Conservation (phyloP, 495 filamentous ascomycete genomes). For the Lasiosphaeris hirsuta region DNA sequence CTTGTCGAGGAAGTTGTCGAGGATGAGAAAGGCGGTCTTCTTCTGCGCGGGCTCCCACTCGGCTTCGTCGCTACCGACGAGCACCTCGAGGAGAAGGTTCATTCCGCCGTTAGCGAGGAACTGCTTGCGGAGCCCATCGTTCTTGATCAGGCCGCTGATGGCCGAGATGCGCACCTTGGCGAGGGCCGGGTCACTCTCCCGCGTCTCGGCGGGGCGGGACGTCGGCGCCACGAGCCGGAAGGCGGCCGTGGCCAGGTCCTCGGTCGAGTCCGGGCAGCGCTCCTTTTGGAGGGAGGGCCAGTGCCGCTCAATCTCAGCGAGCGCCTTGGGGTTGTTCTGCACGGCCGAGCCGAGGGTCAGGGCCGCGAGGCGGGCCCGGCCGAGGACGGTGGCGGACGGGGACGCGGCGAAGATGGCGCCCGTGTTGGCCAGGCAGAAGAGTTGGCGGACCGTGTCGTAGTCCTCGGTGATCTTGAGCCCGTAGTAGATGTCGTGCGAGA, state of each 20-base stretch:
- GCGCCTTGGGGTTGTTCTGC: constrained; percentile 63
- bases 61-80: constrained; percentile 21
- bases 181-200: constrained; percentile 23
- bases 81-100: constrained; percentile 43
- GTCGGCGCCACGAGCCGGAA: constrained; percentile 30
- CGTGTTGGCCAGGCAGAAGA: constrained; percentile 41
- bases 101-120: constrained; percentile 51
- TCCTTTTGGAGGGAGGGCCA: constrained; percentile 36
- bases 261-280: constrained; percentile 18
- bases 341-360: constrained; percentile 51
- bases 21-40: constrained; percentile 49
- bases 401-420: constrained; percentile 14
- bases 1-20: constrained; percentile 59
- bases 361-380: constrained; percentile 46
- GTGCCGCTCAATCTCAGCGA: constrained; percentile 42
- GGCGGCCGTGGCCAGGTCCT: constrained; percentile 14
- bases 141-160: constrained; percentile 43
- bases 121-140: constrained; percentile 41
- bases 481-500: constrained; percentile 66
- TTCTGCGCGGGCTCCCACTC: constrained; percentile 40
- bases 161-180: constrained; percentile 38
- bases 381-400: constrained; percentile 4
- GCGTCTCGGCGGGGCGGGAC: constrained; percentile 26
- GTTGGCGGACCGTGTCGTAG: constrained; percentile 37
- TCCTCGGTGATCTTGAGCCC: constrained; percentile 59